Evolutionary conservation across 345 rosid genomes (phyloP).

Genomic region (Boechera stricta): DNA sequence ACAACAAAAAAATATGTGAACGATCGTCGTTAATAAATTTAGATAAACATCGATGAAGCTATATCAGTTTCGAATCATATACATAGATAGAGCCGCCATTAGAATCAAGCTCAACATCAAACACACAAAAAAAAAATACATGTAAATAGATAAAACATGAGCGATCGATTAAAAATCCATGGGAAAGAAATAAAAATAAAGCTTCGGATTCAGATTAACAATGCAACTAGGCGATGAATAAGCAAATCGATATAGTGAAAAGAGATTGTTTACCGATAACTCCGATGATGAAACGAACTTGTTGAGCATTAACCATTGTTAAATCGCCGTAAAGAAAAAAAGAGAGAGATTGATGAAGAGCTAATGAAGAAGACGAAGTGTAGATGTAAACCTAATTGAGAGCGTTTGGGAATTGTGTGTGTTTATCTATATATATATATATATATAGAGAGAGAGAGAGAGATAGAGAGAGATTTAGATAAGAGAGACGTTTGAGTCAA

Average conservation of each 20-base stretch:
- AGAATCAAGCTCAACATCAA: background rate
- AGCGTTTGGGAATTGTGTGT: constrained; percentile 19
- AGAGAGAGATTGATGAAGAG: constrained; percentile 4
- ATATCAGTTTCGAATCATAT: background rate
- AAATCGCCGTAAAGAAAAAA: background rate
- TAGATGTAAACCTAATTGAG: constrained; percentile 36
- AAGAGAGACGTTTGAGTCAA: constrained; percentile 42
- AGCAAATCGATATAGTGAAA: too few species aligned
- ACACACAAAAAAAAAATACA: background rate
- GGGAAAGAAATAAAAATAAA: background rate
- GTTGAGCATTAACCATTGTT: constrained; percentile 39
- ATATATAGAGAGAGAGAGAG: constrained; percentile 1
- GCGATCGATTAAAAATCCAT: background rate
- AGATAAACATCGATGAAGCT: background rate
- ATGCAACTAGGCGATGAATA: background rate
- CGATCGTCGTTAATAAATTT: too few species aligned
- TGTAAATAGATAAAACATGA: background rate
- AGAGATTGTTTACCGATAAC: constrained; percentile 36
- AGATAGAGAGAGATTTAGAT: constrained; percentile 6
- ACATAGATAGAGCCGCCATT: background rate
- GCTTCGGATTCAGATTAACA: background rate
- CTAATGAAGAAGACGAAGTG: constrained; percentile 14
- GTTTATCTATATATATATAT: background rate
- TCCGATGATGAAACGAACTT: constrained; percentile 38
- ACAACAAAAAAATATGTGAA: background rate